These are phyloP conservation scores for Orbilia blumenaviensis DNA, from an alignment of 2,329 filamentous ascomycete species.

Conservation along the genomic window DNA sequence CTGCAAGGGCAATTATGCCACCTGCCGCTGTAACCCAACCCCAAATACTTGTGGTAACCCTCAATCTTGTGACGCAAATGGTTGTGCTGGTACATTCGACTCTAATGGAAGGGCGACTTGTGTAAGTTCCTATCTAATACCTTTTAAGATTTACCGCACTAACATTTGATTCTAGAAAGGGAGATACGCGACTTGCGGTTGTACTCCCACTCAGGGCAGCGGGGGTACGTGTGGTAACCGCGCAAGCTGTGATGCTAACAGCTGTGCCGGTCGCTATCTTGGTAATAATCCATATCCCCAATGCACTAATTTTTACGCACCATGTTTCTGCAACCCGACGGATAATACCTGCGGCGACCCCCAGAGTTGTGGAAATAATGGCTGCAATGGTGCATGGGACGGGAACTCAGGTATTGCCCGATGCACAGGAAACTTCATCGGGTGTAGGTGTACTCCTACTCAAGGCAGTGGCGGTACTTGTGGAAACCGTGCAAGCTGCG, in stretches of 20 bases:
- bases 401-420: neutral
- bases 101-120: slow-evolving; percentile 20
- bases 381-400: slow-evolving; percentile 11
- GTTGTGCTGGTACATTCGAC: slow-evolving; percentile 10
- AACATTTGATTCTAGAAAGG: slow-evolving; percentile 4
- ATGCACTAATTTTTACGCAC: neutral
- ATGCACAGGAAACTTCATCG: slow-evolving; percentile 8
- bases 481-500: slow-evolving; percentile 8
- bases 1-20: slow-evolving; percentile 3
- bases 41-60: neutral
- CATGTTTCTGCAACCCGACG: slow-evolving; percentile 5
- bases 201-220: slow-evolving; percentile 4
- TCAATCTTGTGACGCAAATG: neutral
- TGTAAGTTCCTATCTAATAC: neutral
- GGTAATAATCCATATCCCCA: slow-evolving; percentile 17
- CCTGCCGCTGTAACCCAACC: slow-evolving; percentile 10
- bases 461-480: slow-evolving; percentile 23
- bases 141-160: neutral
- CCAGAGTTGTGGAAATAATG: neutral
- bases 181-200: slow-evolving; percentile 27
- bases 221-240: slow-evolving; percentile 12
- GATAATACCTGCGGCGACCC: slow-evolving; percentile 4
- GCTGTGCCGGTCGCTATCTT: neutral
- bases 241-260: neutral
- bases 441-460: slow-evolving; percentile 19